Percentiles rank a stretch among this genome's conserved stretches.
Conservation (phyloP, 176 grass and related monocot genomes). For the Musa schizocarpa region DNA sequence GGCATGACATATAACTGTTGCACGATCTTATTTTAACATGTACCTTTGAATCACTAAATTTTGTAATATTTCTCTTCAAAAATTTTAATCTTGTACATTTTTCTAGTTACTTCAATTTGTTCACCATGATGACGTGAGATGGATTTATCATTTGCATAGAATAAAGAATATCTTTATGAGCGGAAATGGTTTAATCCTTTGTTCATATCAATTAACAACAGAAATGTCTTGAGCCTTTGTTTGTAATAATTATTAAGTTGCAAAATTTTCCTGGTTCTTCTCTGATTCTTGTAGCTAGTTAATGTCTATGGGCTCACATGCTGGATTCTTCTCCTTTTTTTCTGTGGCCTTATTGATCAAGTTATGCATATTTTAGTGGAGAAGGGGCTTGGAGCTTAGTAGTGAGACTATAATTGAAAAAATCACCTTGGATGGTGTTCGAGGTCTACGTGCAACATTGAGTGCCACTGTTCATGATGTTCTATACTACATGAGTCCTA, state of each 20-base stretch:
- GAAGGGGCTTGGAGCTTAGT: slow-evolving; percentile 69
- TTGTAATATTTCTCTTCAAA: too few species aligned
- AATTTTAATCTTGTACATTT: too few species aligned
- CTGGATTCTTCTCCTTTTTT: not conserved
- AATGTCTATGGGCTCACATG: not conserved
- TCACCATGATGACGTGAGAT: not conserved
- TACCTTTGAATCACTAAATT: too few species aligned
- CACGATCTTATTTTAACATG: too few species aligned
- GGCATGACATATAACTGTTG: too few species aligned
- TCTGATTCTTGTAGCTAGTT: too few species aligned
- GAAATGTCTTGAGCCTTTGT: not conserved
- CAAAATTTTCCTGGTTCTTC: not conserved
- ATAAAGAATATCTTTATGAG: not conserved
- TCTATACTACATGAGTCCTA: slow-evolving; percentile 99
- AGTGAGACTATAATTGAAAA: slow-evolving; percentile 83
- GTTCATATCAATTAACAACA: too few species aligned
- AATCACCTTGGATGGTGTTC: slow-evolving; percentile 88
- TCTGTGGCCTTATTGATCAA: not conserved
- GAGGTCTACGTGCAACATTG: slow-evolving; percentile 73
- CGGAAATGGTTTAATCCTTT: not conserved
- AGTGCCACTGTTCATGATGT: slow-evolving; percentile 96
- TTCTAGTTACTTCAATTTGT: too few species aligned
- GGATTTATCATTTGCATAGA: not conserved
- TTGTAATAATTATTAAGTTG: not conserved
- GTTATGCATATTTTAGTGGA: slow-evolving; percentile 47